Evolutionary conservation across 2,329 filamentous ascomycete species (phyloP), one percentile per base, ranked within the genome.

Genomic region (Aureobasidium zeae): DNA sequence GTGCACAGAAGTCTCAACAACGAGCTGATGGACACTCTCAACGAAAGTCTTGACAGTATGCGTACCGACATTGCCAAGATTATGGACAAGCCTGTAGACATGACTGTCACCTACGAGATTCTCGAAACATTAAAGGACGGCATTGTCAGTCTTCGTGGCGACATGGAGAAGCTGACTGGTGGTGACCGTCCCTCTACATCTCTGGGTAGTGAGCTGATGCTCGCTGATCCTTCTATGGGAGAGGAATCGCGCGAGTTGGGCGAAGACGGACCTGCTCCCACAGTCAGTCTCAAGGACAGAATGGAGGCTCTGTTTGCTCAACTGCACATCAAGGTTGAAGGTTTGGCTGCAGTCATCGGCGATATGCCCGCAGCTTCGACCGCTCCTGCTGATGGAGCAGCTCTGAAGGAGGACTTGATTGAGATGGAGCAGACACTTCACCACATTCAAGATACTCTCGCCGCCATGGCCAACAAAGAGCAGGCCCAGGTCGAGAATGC

Each of bases 51-150:
- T 26, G 83, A 84, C 48, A 76, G 74, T 31, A 72, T 95, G 24
- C 76, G 86, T 4, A 71, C 76, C 12, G 88, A 95, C 52, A 74
- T 94, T 37, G 69, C 75, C 50, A 81, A 81, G 56, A 72, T 91
- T 12, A 71, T 78, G 16, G 80, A 89, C 57, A 91, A 86, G 64
- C 84, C 87, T 4, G 69, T 77, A 0, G 87, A 94, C 54, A 73
- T 89, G 62, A 88, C 83, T 1, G 80, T 86, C 46, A 89, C 84
- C 48, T 85, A 94, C 51, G 87, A 95, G 62, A 88, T 95, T 41
- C 71, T 95, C 1, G 85, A 94, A 48, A 86, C 85, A 0, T 72
- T 96, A 45, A 93, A 83, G 59, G 74, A 79, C n/a, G 88, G 87
- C 0, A 69, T 96, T 7, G 79, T 83, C 31, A 74, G 73, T 28